phyloP scores from a whole-genome alignment of 208 protist genomes.

The Trypanosoma mega region DNA sequence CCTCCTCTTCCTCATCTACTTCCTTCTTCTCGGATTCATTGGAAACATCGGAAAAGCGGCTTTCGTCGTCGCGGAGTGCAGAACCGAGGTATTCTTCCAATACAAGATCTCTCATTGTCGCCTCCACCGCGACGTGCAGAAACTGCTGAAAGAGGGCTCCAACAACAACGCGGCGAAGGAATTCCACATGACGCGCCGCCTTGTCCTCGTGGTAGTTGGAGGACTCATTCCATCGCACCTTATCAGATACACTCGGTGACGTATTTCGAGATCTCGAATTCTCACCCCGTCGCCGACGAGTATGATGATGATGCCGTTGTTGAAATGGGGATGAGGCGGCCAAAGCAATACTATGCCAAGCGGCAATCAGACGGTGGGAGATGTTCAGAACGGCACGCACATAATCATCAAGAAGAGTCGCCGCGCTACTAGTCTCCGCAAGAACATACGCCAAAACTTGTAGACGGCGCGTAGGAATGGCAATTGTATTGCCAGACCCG shows the following conservation, averaged over 20 bases:
- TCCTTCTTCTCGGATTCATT: too few relatives aligned
- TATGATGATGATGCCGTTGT: not conserved
- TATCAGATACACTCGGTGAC: too few relatives aligned
- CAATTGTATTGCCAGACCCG: slow-evolving; percentile 7
- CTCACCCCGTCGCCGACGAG: too few relatives aligned
- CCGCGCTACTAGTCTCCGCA: slow-evolving; percentile 68
- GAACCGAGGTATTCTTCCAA: slow-evolving; percentile 44
- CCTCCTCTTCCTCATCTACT: too few relatives aligned
- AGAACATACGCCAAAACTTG: slow-evolving; percentile 63
- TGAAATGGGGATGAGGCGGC: slow-evolving; percentile 23
- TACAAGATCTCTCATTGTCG: slow-evolving; percentile 41
- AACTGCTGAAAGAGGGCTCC: slow-evolving; percentile 55
- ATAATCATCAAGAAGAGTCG: slow-evolving; percentile 67
- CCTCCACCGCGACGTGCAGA: slow-evolving; percentile 40
- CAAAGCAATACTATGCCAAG: slow-evolving; percentile 73
- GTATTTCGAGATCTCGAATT: too few relatives aligned
- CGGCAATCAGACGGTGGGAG: slow-evolving; percentile 40
- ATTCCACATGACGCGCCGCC: slow-evolving; percentile 47
- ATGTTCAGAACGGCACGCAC: slow-evolving; percentile 51
- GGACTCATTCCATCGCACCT: too few relatives aligned
- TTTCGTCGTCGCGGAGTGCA: not conserved
- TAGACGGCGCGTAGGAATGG: slow-evolving; percentile 41
- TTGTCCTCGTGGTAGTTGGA: slow-evolving; percentile 42
- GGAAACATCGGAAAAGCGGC: too few relatives aligned
- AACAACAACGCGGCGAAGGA: slow-evolving; percentile 38